Conservation (phyloP, 495 filamentous ascomycete species). For the Penicillium lagena region DNA sequence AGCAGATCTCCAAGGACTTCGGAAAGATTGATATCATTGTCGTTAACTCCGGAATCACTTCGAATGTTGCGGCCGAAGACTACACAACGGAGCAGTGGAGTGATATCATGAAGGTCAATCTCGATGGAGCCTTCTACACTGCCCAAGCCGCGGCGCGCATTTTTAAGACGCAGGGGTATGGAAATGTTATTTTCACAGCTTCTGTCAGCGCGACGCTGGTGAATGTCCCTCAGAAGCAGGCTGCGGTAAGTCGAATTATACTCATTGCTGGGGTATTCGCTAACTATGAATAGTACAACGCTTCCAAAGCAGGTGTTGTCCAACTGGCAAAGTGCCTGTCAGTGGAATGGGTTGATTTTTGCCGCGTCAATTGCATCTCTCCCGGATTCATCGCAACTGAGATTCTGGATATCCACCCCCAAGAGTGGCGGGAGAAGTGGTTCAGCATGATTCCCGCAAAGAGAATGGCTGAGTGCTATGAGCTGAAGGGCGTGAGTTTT, state of each 20-base stretch:
- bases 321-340: constrained; percentile 30
- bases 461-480: constrained; percentile 21
- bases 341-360: constrained; percentile 34
- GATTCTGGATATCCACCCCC: constrained; percentile 16
- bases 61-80: constrained; percentile 26
- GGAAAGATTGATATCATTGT: constrained; percentile 69
- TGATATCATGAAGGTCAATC: constrained; percentile 40
- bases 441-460: constrained; percentile 22
- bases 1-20: constrained; percentile 56
- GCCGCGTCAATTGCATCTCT: constrained; percentile 37
- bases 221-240: constrained; percentile 41
- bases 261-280: neutral
- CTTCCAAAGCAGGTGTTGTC: constrained; percentile 31
- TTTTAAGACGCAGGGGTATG: constrained; percentile 32
- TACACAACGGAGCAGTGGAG: constrained; percentile 26
- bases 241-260: constrained; percentile 12
- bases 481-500: constrained; percentile 25
- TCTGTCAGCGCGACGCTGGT: constrained; percentile 37
- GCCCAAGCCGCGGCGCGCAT: constrained; percentile 36
- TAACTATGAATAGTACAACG: constrained; percentile 22
- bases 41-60: constrained; percentile 66
- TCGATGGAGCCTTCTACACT: constrained; percentile 41
- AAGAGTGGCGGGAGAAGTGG: constrained; percentile 21
- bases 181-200: constrained; percentile 38
- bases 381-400: constrained; percentile 40